Evolutionary conservation across 306 rosid species (phyloP).

Genomic region (Casuarina cunninghamiana): DNA sequence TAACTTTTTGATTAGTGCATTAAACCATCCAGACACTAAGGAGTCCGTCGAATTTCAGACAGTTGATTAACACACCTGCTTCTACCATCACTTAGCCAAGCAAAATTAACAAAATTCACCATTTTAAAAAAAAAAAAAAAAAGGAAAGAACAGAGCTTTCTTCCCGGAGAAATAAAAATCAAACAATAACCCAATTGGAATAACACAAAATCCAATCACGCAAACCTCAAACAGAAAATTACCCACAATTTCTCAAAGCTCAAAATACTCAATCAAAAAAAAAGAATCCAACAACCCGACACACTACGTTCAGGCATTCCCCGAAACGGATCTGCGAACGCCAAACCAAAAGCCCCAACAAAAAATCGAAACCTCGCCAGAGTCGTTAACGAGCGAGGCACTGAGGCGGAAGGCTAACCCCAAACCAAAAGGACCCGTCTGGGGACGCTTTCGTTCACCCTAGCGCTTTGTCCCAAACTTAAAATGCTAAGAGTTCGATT

Average conservation of each 20-base stretch:
- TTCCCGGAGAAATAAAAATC: background rate
- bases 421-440: background rate
- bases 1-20: background rate
- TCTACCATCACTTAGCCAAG: background rate
- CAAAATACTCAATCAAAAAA: background rate
- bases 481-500: background rate
- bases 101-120: background rate
- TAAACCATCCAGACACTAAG: background rate
- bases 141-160: background rate
- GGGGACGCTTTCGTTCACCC: background rate
- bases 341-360: background rate
- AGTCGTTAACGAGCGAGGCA: background rate
- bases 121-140: background rate
- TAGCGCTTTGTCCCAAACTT: background rate
- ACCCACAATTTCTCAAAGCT: background rate
- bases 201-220: background rate
- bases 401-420: background rate
- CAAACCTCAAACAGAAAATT: background rate
- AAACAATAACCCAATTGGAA: background rate
- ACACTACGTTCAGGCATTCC: background rate
- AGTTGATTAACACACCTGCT: background rate
- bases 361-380: background rate
- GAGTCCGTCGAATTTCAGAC: background rate
- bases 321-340: conserved; percentile 9
- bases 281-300: background rate